Evolutionary conservation across 768 basidiomycete genomes (phyloP), one percentile per base, ranked within the genome.

Genomic region (Phylloporus sp.): DNA sequence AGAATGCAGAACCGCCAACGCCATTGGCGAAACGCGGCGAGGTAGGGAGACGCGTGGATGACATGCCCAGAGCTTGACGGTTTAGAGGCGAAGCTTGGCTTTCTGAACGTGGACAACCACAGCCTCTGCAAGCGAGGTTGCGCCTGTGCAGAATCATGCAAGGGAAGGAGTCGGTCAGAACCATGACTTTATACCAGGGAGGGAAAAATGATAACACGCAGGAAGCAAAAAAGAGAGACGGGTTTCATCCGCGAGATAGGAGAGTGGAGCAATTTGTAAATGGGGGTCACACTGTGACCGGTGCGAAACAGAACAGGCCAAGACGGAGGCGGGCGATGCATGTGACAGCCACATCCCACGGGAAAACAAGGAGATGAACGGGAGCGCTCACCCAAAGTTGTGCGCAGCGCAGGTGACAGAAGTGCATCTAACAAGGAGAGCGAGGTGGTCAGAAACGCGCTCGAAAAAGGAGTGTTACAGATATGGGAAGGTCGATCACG

Each of bases 101-200:
- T 55, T 65, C 69, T 13, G 75, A 71, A 49, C 83, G 76, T 42
- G 85, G 79, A 61, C 75, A 80, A 56, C 86, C 88, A 62, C 89
- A 91, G 38, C 84, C 86, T 60, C 88, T 87, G 72, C 88, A 91
- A 27, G 78, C 71, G 42, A 84, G 60, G 67, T 91, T 91, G 54
- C 89, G 87, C 55, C 88, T 91, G 68, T 73, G 74, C 49, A 76
- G 62, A 53, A 77, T 72, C 70, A 74, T 75, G 61, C 76, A 76
- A 55, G 74, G 76, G 59, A 78, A 79, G 6, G 70, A 66, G 41
- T 76, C 69, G 41, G 76, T 77, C 57, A 81, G 74, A 67, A 77
- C 68, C 68, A 69, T 69, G 9, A 27, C 51, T 55, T 41, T 29
- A 48, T 35, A 27, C 13, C 27, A 73, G 54, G 54, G 49, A 54